Evolutionary conservation across 257 asterid species (phyloP).

Genomic region (Scutellaria galericulata): DNA sequence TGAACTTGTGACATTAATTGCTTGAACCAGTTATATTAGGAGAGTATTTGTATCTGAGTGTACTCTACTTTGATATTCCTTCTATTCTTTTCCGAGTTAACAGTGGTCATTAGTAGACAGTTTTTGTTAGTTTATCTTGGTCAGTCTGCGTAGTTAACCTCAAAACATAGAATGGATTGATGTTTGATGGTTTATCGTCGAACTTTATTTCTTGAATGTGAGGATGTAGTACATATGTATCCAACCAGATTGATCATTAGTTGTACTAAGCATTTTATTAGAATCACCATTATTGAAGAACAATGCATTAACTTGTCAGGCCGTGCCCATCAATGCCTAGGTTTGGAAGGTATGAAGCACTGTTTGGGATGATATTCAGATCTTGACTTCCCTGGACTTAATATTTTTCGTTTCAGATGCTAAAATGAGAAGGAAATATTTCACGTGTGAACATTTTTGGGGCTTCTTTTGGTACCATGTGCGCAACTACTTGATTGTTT

Average conservation of each 20-base stretch:
- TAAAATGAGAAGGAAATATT: slow-evolving; percentile 16
- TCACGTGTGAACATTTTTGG: background rate
- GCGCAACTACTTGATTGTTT: slow-evolving; percentile 10
- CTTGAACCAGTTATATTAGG: slow-evolving; percentile 26
- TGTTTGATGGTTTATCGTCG: slow-evolving; percentile 14
- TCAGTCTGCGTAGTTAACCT: background rate
- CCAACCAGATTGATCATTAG: background rate
- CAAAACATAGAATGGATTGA: background rate
- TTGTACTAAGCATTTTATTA: background rate
- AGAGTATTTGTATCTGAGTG: slow-evolving; percentile 6
- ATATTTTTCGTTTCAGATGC: background rate
- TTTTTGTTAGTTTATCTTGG: background rate
- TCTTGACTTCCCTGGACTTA: background rate
- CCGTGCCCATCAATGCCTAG: background rate
- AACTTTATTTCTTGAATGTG: background rate
- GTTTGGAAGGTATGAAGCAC: background rate
- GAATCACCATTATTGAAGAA: background rate
- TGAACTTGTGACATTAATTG: slow-evolving; percentile 23
- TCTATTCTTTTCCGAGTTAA: slow-evolving; percentile 20
- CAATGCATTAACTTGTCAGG: background rate
- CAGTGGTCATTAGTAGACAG: background rate
- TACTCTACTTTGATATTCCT: slow-evolving; percentile 10
- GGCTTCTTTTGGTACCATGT: slow-evolving; percentile 7
- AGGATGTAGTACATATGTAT: background rate
- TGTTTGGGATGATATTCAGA: background rate